phyloP scores from a whole-genome alignment of 2,329 filamentous ascomycete species.

The Penicillium rolfsii region DNA sequence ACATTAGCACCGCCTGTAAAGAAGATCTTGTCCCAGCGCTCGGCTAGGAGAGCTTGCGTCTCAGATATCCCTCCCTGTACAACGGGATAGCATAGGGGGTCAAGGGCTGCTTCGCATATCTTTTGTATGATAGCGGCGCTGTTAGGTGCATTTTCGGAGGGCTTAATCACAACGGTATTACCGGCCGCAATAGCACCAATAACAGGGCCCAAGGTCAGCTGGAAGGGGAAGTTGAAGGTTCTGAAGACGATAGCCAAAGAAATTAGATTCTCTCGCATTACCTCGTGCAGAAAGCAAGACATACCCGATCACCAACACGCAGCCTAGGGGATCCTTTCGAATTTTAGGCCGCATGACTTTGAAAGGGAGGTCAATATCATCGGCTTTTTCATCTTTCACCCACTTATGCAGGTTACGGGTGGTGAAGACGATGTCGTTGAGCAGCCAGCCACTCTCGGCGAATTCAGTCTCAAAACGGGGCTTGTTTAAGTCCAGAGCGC shows the following conservation, averaged over 20 bases:
- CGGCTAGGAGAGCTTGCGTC: slow-evolving; percentile 77
- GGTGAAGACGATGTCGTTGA: slow-evolving; percentile 79
- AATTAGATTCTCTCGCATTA: too few species aligned
- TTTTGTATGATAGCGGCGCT: slow-evolving; percentile 78
- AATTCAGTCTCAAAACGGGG: slow-evolving; percentile 72
- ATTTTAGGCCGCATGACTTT: slow-evolving; percentile 72
- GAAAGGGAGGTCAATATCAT: slow-evolving; percentile 70
- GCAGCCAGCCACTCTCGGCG: slow-evolving; percentile 75
- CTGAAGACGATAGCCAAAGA: slow-evolving; percentile 38
- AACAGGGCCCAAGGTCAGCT: slow-evolving; percentile 75
- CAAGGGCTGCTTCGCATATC: slow-evolving; percentile 74
- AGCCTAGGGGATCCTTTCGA: slow-evolving; percentile 84
- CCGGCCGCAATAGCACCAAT: slow-evolving; percentile 91
- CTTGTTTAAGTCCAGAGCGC: slow-evolving; percentile 78
- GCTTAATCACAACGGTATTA: slow-evolving; percentile 88
- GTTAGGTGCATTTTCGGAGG: slow-evolving; percentile 77
- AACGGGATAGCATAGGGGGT: slow-evolving; percentile 73
- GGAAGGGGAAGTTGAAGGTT: slow-evolving; percentile 91
- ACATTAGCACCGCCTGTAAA: slow-evolving; percentile 83
- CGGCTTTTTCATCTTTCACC: slow-evolving; percentile 76
- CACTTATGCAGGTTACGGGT: slow-evolving; percentile 78
- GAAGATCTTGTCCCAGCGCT: slow-evolving; percentile 98
- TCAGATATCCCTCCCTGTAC: slow-evolving; percentile 82
- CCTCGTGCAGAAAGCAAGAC: slow-evolving; percentile 21
- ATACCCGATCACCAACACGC: slow-evolving; percentile 79